Evolutionary conservation across 371 early-diverging fungal genomes (phyloP), one percentile per base, ranked within the genome.

Genomic region (Umbelopsis sp.): DNA sequence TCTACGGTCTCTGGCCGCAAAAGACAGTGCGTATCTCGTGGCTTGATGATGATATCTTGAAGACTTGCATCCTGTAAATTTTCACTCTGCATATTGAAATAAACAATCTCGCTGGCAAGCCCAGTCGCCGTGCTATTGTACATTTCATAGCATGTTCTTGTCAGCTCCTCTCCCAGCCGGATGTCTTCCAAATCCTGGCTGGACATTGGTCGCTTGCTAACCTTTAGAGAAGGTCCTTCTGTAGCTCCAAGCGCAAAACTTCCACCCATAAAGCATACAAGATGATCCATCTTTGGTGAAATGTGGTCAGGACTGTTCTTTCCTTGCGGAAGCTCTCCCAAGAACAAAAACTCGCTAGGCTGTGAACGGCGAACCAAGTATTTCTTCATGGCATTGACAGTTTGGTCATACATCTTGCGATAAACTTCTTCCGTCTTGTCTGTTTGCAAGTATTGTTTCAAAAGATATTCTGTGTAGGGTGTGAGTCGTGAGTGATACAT

Each of bases 221-320:
- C 66, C 37, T 57, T 44, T 14, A 83, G 41, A 51, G 73, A 67
- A 44, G 74, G 80, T 51, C 91, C 94, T 65, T 78, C 82, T 8
- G 90, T 93, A 24, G 91, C 93, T 63, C 81, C 92, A 4, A 96
- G 76, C 0, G 95, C 94, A 65, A 97, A 77, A 41, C 87, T 89
- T 3, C 95, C 97, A 12, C 94, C 95, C 41, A 93, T 80, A 78
- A 97, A 98, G 77, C 97, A 98, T 7, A 94, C 94, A 32, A 96
- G 86, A 76, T 97, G 97, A 68, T 96, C 96, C 95, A 97, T 94
- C 68, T 93, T 93, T 10, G 90, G 84, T 22, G 78, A 78, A 3
- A 86, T 37, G 10, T 70, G 66, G 12, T 68, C 20, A 12, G 85
- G 84, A 3, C 74, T 48, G 25, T 29, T 53, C 25, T 16, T 24